Evolutionary conservation across 1,284 basidiomycete genomes (phyloP).

Genomic region (Tylopilus sp.): DNA sequence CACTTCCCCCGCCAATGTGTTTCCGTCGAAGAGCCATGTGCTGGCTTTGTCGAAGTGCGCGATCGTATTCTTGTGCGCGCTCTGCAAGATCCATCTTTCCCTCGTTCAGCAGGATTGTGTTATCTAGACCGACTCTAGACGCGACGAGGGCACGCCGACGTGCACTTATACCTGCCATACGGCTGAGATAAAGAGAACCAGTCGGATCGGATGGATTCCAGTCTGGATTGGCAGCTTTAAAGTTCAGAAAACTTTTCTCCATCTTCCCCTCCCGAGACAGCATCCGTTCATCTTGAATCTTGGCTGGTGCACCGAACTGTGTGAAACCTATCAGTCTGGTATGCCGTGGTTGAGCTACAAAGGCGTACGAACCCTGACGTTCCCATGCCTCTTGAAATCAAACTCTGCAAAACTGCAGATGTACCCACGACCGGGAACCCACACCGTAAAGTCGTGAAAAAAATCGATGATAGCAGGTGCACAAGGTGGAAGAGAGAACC

Average conservation of each 20-base stretch:
- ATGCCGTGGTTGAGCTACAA: neutral
- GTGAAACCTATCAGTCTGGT: constrained; percentile 3
- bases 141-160: constrained; percentile 36
- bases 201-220: constrained; percentile 88
- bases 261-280: constrained; percentile 91
- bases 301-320: constrained; percentile 74
- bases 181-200: constrained; percentile 79
- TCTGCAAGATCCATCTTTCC: constrained; percentile 43
- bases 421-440: constrained; percentile 93
- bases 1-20: constrained; percentile 36
- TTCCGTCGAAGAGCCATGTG: constrained; percentile 46
- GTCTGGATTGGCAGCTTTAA: constrained; percentile 93
- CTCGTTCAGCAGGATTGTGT: constrained; percentile 31
- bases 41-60: constrained; percentile 67
- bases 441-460: constrained; percentile 94
- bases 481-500: constrained; percentile 85
- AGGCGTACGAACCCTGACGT: constrained; percentile 58
- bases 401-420: constrained; percentile 98
- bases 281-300: constrained; percentile 64
- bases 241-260: constrained; percentile 96
- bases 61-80: constrained; percentile 66
- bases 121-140: constrained; percentile 30
- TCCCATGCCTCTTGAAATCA: constrained; percentile 89
- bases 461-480: constrained; percentile 91
- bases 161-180: constrained; percentile 68